Base-by-base conservation (phyloP, 371 early-diverging fungal species). In the Mucor velutinosus region DNA sequence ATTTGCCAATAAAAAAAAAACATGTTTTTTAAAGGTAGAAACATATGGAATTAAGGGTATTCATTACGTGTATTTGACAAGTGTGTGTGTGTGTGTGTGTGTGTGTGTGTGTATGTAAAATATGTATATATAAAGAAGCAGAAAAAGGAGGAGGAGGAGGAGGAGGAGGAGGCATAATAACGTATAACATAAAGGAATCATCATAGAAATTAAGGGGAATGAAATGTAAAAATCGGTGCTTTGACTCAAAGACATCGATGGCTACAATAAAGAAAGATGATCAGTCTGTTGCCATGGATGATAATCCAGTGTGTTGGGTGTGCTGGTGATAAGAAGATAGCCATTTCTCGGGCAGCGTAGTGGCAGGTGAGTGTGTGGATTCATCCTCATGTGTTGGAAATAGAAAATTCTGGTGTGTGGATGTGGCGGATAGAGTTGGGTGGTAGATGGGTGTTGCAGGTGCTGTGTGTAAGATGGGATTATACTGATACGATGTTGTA, bases 261-360 rank as follows among this genome's bases (percentile, higher is more conserved):
- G 37, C 37, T 37, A 7, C 21, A 19, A 51, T 4, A 25, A 45
- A 45, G 7, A 19, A 45, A 51, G 23, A 14, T 23, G 12, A 10
- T 21, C 23, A 51, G 23, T 51, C 51, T 25, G 51, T 51, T 21
- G 25, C 3, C 12, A 51, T 45, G 12, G 60, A 45, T 30, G 32
- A 11, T 60, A 60, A 45, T 60, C 61, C 61, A 30, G 61, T n/a
- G 10, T 43, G 11, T 45, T 60, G 60, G 60, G 43, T 45, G 45
- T 45, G 30, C n/a, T 60, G 47, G 11, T 32, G 61, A 30, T 30
- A 60, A 30, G 61, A 11, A 30, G 61, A 23, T 19, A 60, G 10
- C 61, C 61, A 60, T 60, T 60, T 60, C 29, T 60, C 61, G 11
- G 61, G 61, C n/a, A 60, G 12, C 12, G 49, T 49, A 10, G 51